Conservation (phyloP, 225 moss, liverwort and hornwort species). For the Climacium dendroides region DNA sequence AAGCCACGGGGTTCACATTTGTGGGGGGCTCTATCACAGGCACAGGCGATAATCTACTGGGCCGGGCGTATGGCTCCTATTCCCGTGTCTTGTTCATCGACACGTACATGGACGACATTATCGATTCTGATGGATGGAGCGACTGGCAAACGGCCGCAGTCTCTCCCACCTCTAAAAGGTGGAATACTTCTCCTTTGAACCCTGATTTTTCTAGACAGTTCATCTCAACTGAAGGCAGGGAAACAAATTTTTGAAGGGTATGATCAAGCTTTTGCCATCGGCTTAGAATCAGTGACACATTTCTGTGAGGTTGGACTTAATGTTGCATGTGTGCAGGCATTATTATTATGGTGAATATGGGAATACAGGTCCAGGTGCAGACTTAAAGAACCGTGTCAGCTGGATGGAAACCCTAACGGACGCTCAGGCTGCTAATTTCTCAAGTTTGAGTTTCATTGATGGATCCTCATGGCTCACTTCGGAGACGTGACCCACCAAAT, state of each 20-base stretch:
- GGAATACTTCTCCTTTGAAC: too few species aligned
- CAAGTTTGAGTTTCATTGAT: conserved; percentile 23
- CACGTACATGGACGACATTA: conserved; percentile 34
- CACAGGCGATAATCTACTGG: conserved; percentile 17
- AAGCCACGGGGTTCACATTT: conserved; percentile 25
- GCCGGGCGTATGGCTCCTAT: conserved; percentile 35
- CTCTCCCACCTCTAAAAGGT: not conserved
- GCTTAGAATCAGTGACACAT: not conserved
- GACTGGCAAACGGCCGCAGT: conserved; percentile 8
- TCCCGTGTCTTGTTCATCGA: conserved; percentile 38
- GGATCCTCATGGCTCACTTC: conserved; percentile 23
- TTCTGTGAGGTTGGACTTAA: not conserved
- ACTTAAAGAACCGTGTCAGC: conserved; percentile 4
- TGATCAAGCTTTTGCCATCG: not conserved
- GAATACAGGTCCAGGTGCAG: conserved; percentile 32
- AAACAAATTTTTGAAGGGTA: not conserved
- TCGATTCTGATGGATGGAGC: conserved; percentile 25
- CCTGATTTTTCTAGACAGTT: not conserved
- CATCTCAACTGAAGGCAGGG: not conserved
- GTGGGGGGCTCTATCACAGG: conserved; percentile 39
- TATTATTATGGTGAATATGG: conserved; percentile 39
- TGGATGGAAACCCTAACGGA: conserved; percentile 11
- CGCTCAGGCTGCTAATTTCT: conserved; percentile 10
- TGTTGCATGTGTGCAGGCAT: conserved; percentile 1
- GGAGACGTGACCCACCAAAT: not conserved